Evolutionary conservation across 208 protist genomes (phyloP).

Genomic region (Zelonia costaricensis): DNA sequence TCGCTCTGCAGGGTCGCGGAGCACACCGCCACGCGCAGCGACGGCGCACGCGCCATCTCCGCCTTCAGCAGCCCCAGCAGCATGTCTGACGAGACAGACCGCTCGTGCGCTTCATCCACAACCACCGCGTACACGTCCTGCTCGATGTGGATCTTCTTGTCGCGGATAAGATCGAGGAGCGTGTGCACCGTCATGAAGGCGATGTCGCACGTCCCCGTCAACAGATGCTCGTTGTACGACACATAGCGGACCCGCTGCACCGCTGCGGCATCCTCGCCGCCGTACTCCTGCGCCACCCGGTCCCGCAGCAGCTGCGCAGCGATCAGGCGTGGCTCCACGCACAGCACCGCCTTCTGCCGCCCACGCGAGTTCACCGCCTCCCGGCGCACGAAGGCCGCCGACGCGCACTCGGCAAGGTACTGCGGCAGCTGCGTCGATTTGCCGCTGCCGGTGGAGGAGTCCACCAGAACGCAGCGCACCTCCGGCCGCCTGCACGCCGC

Average conservation of each 20-base stretch:
- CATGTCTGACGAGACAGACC: constrained; percentile 97
- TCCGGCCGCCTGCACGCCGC: not conserved
- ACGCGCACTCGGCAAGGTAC: constrained; percentile 52
- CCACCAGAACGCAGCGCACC: not conserved
- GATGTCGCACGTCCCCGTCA: not conserved
- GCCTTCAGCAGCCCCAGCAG: constrained; percentile 96
- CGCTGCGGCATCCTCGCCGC: too few species aligned
- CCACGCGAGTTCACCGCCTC: not conserved
- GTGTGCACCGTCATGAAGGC: constrained; percentile 17
- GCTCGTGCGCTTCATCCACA: constrained; percentile 99
- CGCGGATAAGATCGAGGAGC: not conserved
- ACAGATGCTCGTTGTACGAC: too few species aligned
- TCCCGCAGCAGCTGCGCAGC: constrained; percentile 96
- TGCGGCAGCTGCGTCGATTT: constrained; percentile 94
- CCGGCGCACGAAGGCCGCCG: constrained; percentile 9
- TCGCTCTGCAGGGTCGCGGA: constrained; percentile 94
- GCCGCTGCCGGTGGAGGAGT: constrained; percentile 77
- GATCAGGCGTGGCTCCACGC: constrained; percentile 96
- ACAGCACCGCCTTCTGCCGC: constrained; percentile 33
- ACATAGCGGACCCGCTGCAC: too few species aligned
- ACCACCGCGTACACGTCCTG: constrained; percentile 92
- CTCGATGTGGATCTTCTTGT: not conserved
- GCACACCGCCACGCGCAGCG: constrained; percentile 91
- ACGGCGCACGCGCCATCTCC: constrained; percentile 84
- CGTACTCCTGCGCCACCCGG: constrained; percentile 95